Conservation (phyloP, 352 stramenopile species). For the Aphanomyces invadans region DNA sequence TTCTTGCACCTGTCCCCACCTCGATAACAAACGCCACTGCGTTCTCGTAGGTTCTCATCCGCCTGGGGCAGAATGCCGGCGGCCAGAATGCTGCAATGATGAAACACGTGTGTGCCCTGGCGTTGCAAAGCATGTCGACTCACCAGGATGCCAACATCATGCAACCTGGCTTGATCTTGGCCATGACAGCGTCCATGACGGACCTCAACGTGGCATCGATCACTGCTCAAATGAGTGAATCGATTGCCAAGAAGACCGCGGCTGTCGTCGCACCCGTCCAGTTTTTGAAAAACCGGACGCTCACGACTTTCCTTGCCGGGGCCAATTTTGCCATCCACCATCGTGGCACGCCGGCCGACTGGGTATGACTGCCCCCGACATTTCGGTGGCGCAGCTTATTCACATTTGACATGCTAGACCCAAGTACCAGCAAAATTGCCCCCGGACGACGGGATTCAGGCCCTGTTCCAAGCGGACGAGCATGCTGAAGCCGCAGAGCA, state of each 20-base stretch:
- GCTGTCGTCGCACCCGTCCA: not conserved
- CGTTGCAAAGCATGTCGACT: constrained; percentile 50
- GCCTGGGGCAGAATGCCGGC: constrained; percentile 36
- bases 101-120: constrained; percentile 54
- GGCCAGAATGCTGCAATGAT: constrained; percentile 32
- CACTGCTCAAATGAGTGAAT: not conserved
- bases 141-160: constrained; percentile 53
- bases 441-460: not conserved
- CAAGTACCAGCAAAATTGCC: constrained; percentile 7
- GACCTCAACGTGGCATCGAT: constrained; percentile 28
- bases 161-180: constrained; percentile 58
- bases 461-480: constrained; percentile 8
- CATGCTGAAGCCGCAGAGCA: constrained; percentile 10
- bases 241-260: not conserved
- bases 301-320: not conserved
- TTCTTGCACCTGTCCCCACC: too few relatives aligned
- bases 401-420: not conserved
- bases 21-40: too few relatives aligned
- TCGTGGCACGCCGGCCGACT: constrained; percentile 19
- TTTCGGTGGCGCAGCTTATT: too few relatives aligned
- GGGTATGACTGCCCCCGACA: constrained; percentile 1
- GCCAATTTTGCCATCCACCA: constrained; percentile 4
- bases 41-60: constrained; percentile 40
- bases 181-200: constrained; percentile 42
- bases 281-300: constrained; percentile 6